Percentiles rank a stretch among this genome's conserved stretches.
Evolutionary conservation across 2,329 filamentous ascomycete species (phyloP).

Genomic region (Orbilia ellipsospora): DNA sequence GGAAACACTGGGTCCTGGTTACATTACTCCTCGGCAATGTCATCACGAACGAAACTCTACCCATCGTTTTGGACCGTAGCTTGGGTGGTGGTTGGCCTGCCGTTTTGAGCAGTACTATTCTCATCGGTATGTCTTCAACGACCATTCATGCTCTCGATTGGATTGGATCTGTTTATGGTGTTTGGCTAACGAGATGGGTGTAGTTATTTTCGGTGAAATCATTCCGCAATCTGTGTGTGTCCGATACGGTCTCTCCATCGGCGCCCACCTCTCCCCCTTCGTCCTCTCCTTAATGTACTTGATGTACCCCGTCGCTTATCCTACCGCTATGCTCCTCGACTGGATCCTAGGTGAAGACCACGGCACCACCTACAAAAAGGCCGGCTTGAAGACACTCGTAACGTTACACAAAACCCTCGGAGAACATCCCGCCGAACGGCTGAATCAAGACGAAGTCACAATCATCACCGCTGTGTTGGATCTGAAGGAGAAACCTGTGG

Average conservation of each 20-base stretch:
- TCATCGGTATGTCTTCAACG: conserved; percentile 80
- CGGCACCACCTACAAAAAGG: conserved; percentile 97
- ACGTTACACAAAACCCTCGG: conserved; percentile 93
- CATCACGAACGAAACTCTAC: conserved; percentile 95
- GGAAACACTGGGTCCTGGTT: conserved; percentile 98
- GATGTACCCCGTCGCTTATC: conserved; percentile 89
- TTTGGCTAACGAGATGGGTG: conserved; percentile 11
- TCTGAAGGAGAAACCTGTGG: conserved; percentile 94
- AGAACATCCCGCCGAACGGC: conserved; percentile 80
- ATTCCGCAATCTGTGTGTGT: conserved; percentile 96
- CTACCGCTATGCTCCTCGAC: conserved; percentile 94
- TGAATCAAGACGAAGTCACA: conserved; percentile 97
- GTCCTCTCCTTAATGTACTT: conserved; percentile 92
- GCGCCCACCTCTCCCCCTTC: conserved; percentile 84
- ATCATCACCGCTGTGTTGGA: conserved; percentile 98
- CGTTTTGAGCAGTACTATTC: conserved; percentile 87
- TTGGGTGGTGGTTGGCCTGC: conserved; percentile 94
- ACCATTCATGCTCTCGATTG: too few species aligned
- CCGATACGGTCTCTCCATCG: conserved; percentile 92
- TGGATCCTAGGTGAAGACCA: conserved; percentile 93
- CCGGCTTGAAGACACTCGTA: conserved; percentile 93
- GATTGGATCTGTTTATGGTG: too few species aligned
- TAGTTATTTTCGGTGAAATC: conserved; percentile 98
- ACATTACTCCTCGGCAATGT: conserved; percentile 94
- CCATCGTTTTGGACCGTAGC: conserved; percentile 92